These are phyloP conservation scores for Phaseolus coccineus DNA, from an alignment of 331 rosid genomes.

Conservation along the genomic window DNA sequence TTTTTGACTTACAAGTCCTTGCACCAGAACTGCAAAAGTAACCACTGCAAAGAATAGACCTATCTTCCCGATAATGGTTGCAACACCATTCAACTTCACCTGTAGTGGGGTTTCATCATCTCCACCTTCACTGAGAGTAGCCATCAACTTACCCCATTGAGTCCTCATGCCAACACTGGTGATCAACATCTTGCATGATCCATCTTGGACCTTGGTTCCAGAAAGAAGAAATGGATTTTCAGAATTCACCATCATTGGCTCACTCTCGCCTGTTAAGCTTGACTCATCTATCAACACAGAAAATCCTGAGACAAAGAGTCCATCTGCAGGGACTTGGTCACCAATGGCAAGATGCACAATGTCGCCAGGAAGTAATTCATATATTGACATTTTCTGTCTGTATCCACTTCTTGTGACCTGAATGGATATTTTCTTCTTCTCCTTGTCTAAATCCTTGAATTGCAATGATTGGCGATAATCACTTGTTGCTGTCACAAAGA, in stretches of 20 bases:
- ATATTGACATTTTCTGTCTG: slow-evolving; percentile 94
- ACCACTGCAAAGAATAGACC: slow-evolving; percentile 87
- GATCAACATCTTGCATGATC: slow-evolving; percentile 92
- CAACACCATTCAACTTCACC: slow-evolving; percentile 95
- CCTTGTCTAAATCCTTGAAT: slow-evolving; percentile 97
- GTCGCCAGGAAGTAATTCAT: slow-evolving; percentile 95
- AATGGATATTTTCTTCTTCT: slow-evolving; percentile 88
- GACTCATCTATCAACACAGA: slow-evolving; percentile 89
- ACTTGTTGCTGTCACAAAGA: slow-evolving; percentile 92
- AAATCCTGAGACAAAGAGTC: slow-evolving; percentile 87
- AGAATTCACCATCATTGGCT: slow-evolving; percentile 74
- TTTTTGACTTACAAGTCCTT: slow-evolving; percentile 73
- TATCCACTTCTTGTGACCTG: slow-evolving; percentile 91
- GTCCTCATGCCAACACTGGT: slow-evolving; percentile 98
- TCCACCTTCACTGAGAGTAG: slow-evolving; percentile 96
- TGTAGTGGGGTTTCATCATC: slow-evolving; percentile 98
- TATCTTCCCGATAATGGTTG: slow-evolving; percentile 92
- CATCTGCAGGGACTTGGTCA: slow-evolving; percentile 97
- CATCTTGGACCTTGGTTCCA: slow-evolving; percentile 96
- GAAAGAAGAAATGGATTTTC: slow-evolving; percentile 92
- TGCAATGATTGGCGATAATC: slow-evolving; percentile 95
- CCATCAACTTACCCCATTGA: slow-evolving; percentile 98
- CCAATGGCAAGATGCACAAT: slow-evolving; percentile 91
- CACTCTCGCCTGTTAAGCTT: slow-evolving; percentile 98
- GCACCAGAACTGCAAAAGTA: slow-evolving; percentile 86